phyloP scores from a whole-genome alignment of 2,329 filamentous ascomycete genomes.

The Claviceps sp. region DNA sequence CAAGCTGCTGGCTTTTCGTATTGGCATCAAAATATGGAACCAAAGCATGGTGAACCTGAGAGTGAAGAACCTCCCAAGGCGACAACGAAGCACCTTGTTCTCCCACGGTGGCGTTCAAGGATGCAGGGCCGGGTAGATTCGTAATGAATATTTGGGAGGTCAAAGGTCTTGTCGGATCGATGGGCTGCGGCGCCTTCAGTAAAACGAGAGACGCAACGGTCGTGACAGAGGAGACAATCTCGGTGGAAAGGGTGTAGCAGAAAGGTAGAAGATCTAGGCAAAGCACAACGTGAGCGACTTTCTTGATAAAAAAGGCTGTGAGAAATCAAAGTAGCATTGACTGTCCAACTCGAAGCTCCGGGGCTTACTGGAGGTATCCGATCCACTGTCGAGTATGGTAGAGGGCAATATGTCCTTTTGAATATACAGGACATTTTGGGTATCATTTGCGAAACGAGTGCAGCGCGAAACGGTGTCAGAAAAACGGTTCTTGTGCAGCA shows the following conservation, averaged over 20 bases:
- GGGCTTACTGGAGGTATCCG: constrained; percentile 29
- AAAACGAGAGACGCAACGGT: constrained; percentile 79
- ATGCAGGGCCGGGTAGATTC: constrained; percentile 74
- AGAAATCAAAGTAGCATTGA: too few species aligned
- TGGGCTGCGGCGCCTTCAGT: constrained; percentile 76
- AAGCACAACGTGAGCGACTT: constrained; percentile 4
- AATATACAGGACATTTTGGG: constrained; percentile 79
- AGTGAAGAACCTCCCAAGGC: constrained; percentile 85
- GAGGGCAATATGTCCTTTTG: constrained; percentile 62
- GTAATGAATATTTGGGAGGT: constrained; percentile 84
- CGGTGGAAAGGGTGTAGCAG: constrained; percentile 66
- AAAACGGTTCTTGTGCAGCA: constrained; percentile 61
- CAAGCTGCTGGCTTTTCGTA: constrained; percentile 65
- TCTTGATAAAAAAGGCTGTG: not conserved
- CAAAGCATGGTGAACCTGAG: constrained; percentile 79
- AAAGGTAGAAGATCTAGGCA: constrained; percentile 38
- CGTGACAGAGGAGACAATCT: constrained; percentile 67
- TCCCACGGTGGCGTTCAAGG: constrained; percentile 50
- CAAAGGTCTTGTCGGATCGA: constrained; percentile 72
- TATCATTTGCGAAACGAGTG: constrained; percentile 76
- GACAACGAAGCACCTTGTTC: constrained; percentile 63
- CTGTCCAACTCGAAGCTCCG: not conserved
- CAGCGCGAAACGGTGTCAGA: constrained; percentile 78
- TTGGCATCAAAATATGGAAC: constrained; percentile 96
- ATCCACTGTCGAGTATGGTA: constrained; percentile 36